Conservation (phyloP, 768 basidiomycete species). For the Tylopilus felleus region DNA sequence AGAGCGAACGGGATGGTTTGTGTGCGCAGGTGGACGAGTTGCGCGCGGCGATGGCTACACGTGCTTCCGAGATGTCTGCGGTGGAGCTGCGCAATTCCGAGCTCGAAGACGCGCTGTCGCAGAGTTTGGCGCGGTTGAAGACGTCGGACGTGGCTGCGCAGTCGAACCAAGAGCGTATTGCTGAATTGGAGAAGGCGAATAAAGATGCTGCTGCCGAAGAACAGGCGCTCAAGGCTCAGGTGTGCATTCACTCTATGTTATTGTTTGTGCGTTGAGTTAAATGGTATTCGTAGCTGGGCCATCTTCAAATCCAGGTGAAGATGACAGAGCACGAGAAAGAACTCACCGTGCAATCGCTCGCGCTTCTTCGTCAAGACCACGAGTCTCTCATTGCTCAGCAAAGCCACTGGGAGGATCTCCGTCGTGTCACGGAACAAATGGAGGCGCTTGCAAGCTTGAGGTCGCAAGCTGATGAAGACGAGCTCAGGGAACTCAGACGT, state of each 20-base stretch:
- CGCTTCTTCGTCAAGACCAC: constrained; percentile 54
- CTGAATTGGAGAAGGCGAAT: constrained; percentile 59
- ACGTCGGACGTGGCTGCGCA: constrained; percentile 67
- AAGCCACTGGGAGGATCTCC: constrained; percentile 76
- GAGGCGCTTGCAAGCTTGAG: constrained; percentile 61
- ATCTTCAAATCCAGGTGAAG: constrained; percentile 55
- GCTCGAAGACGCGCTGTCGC: constrained; percentile 69
- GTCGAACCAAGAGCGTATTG: constrained; percentile 55
- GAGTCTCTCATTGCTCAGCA: constrained; percentile 61
- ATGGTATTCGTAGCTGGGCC: constrained; percentile 46
- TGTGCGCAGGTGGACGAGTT: constrained; percentile 54
- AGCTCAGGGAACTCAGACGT: constrained; percentile 65
- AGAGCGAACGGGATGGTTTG: constrained; percentile 64
- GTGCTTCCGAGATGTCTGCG: constrained; percentile 43
- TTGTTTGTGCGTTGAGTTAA: neutral
- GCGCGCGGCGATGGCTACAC: constrained; percentile 41
- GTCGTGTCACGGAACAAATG: constrained; percentile 67
- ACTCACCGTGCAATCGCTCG: constrained; percentile 46
- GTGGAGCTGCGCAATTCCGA: constrained; percentile 53
- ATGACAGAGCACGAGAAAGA: constrained; percentile 66
- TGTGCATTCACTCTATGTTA: constrained; percentile 31
- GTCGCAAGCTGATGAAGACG: constrained; percentile 64
- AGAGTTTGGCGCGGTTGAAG: constrained; percentile 69
- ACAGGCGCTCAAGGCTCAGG: constrained; percentile 56
- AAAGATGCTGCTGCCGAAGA: constrained; percentile 56